Evolutionary conservation across 2,329 filamentous ascomycete genomes (phyloP).

Genomic region (Colletotrichum lini): DNA sequence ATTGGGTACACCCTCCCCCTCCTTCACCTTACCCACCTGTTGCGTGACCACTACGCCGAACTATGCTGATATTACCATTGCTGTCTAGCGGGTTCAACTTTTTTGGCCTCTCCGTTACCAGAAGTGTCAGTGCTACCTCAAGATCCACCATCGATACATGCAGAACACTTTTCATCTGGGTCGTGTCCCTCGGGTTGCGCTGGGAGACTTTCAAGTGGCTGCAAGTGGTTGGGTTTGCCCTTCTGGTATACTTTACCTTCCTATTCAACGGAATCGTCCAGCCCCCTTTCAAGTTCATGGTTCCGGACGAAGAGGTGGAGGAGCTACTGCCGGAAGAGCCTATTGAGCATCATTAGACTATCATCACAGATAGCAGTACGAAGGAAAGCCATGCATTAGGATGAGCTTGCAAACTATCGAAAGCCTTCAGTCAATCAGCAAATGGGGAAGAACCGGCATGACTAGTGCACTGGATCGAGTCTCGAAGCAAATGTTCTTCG

Average conservation of each 20-base stretch:
- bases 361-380: not conserved
- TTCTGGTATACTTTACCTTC: slow-evolving; percentile 97
- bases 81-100: slow-evolving; percentile 90
- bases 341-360: slow-evolving; percentile 74
- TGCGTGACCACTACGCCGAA: slow-evolving; percentile 7
- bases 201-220: slow-evolving; percentile 99
- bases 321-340: slow-evolving; percentile 86
- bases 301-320: slow-evolving; percentile 67
- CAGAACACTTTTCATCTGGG: slow-evolving; percentile 97
- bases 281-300: slow-evolving; percentile 81
- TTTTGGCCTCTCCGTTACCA: slow-evolving; percentile 95
- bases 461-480: not conserved
- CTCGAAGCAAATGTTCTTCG: not conserved
- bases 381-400: not conserved
- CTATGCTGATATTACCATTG: slow-evolving; percentile 25
- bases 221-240: slow-evolving; percentile 88
- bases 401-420: not conserved
- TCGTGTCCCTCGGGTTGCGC: slow-evolving; percentile 90
- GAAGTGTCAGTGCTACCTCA: slow-evolving; percentile 90
- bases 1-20: slow-evolving; percentile 79
- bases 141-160: slow-evolving; percentile 98
- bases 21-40: not conserved
- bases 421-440: not conserved
- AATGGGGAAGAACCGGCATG: not conserved
- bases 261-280: slow-evolving; percentile 95